Evolutionary conservation across 2,329 filamentous ascomycete genomes (phyloP).

Genomic region (Colletotrichum siamense): DNA sequence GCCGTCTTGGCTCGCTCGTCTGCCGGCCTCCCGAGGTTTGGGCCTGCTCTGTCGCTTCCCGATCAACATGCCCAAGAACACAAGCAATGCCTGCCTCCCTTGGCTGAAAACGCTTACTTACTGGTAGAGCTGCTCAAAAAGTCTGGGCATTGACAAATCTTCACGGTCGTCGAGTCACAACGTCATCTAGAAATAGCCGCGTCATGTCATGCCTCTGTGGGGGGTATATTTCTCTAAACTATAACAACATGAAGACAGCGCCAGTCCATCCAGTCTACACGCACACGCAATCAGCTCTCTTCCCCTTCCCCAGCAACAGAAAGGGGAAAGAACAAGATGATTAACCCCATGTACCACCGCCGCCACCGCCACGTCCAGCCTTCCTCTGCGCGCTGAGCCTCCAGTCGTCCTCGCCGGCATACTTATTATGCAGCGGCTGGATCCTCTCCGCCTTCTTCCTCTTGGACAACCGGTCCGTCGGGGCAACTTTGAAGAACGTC

Average conservation of each 20-base stretch:
- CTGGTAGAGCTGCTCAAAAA: not conserved
- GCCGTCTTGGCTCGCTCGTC: not conserved
- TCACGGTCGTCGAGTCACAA: not conserved
- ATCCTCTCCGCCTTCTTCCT: constrained; percentile 94
- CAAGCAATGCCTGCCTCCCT: not conserved
- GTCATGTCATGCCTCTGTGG: not conserved
- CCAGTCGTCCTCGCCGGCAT: constrained; percentile 94
- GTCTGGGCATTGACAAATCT: not conserved
- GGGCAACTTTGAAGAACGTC: constrained; percentile 97
- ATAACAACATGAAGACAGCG: not conserved
- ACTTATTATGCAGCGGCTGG: constrained; percentile 93
- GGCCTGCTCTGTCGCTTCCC: not conserved
- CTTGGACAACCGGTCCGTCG: constrained; percentile 85
- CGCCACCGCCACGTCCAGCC: constrained; percentile 81
- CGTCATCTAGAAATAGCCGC: not conserved
- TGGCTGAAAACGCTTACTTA: not conserved
- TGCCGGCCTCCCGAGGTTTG: not conserved
- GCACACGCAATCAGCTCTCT: no score
- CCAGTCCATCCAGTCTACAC: not conserved
- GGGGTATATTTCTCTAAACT: not conserved
- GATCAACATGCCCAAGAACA: not conserved
- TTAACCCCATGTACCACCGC: constrained; percentile 91
- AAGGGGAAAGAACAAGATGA: no score
- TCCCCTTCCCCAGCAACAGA: no score
- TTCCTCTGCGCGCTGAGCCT: constrained; percentile 85